Evolutionary conservation across 2,329 filamentous ascomycete genomes (phyloP).

Genomic region (Phyllachora maydis): DNA sequence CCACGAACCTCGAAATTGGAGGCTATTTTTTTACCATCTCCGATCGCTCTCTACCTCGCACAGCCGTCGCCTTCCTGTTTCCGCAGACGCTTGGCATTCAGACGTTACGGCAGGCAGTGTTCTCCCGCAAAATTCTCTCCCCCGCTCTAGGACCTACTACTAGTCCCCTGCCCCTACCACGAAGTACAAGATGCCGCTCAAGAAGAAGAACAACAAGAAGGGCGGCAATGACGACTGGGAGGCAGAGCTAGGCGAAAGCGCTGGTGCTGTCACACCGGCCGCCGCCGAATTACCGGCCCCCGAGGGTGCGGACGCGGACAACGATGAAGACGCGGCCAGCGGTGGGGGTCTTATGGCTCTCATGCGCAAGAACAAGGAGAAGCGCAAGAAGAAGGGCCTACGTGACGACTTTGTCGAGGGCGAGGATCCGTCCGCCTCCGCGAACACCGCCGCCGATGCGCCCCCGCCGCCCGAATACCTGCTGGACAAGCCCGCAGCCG

Average conservation of each 20-base stretch:
- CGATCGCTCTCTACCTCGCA: too few species aligned
- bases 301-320: slow-evolving; percentile 26
- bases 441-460: slow-evolving; percentile 19
- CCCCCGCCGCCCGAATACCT: slow-evolving; percentile 24
- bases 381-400: slow-evolving; percentile 76
- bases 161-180: too few species aligned
- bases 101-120: too few species aligned
- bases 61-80: too few species aligned
- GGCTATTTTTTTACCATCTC: too few species aligned
- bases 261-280: too few species aligned
- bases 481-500: slow-evolving; percentile 54
- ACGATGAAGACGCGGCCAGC: slow-evolving; percentile 30
- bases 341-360: slow-evolving; percentile 58
- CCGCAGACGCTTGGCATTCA: too few species aligned
- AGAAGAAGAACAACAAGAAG: slow-evolving; percentile 81
- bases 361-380: slow-evolving; percentile 63
- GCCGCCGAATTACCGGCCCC: slow-evolving; percentile 31
- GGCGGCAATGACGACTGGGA: slow-evolving; percentile 90
- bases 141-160: too few species aligned
- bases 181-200: slow-evolving; percentile 76
- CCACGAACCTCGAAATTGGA: too few species aligned
- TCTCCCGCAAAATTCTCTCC: too few species aligned
- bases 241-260: slow-evolving; percentile 65
- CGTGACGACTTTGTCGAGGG: slow-evolving; percentile 54
- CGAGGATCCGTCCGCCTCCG: too few species aligned